A percentile compares a stretch with the other conserved stretches of the same genome.
Conservation (phyloP, 768 basidiomycete genomes). For the Psilocybe cyanescens region DNA sequence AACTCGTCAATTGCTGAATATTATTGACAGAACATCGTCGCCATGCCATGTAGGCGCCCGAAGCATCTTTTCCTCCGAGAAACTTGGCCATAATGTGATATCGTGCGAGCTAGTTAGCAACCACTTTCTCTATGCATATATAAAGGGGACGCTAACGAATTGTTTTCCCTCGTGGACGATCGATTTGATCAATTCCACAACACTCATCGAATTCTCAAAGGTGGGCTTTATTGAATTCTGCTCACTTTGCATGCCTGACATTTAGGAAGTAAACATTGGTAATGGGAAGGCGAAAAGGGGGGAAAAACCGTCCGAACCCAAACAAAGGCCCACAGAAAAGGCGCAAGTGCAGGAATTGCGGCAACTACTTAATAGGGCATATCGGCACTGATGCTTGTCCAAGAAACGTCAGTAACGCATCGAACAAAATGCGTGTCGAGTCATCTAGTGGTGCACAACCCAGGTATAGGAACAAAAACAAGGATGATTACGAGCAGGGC, state of each 20-base stretch:
- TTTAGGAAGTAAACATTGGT: not conserved
- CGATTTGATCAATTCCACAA: not conserved
- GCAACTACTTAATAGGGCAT: not conserved
- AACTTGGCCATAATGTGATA: not conserved
- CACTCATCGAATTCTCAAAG: not conserved
- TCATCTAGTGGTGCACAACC: no score
- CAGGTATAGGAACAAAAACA: no score
- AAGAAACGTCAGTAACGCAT: no score
- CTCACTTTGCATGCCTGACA: not conserved
- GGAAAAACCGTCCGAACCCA: not conserved
- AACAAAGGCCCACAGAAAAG: not conserved
- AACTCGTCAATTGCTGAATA: not conserved
- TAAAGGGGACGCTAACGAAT: not conserved
- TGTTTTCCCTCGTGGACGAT: not conserved
- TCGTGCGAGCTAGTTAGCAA: not conserved
- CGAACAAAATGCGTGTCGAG: no score
- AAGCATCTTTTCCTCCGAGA: not conserved
- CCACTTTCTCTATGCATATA: not conserved
- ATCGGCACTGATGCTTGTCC: no score
- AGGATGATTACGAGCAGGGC: no score
- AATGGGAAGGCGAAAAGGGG: not conserved
- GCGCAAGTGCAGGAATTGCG: not conserved
- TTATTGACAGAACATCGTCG: not conserved
- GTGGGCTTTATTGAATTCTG: not conserved
- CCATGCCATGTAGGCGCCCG: not conserved